Percentiles rank a stretch among this genome's conserved stretches.
Conservation (phyloP, 2,329 filamentous ascomycete genomes). For the Lithohypha guttulata region DNA sequence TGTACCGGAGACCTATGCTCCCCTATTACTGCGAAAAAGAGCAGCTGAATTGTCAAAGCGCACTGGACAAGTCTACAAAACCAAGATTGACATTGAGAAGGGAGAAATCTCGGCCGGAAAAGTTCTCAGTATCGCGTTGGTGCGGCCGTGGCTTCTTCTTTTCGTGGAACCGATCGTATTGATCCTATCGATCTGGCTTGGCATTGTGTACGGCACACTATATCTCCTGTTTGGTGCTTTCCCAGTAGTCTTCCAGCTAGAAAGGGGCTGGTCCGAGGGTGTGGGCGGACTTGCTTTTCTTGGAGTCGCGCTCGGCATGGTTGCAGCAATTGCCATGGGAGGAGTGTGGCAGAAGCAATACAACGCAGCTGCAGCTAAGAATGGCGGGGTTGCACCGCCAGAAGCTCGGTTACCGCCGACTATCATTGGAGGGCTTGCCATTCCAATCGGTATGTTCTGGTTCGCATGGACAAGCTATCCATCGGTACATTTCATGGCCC, state of each 20-base stretch:
- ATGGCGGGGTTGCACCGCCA: slow-evolving; percentile 49
- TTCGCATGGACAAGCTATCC: slow-evolving; percentile 60
- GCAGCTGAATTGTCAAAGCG: slow-evolving; percentile 41
- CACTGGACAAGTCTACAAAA: slow-evolving; percentile 48
- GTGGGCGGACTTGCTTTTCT: slow-evolving; percentile 56
- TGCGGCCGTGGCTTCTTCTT: slow-evolving; percentile 57
- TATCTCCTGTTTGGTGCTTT: slow-evolving; percentile 52
- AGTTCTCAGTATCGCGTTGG: slow-evolving; percentile 47
- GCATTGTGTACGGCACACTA: slow-evolving; percentile 43
- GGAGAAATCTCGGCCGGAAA: slow-evolving; percentile 34
- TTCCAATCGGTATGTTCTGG: slow-evolving; percentile 60
- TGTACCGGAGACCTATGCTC: slow-evolving; percentile 52
- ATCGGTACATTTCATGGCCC: slow-evolving; percentile 45
- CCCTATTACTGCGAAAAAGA: slow-evolving; percentile 43
- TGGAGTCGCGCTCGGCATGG: slow-evolving; percentile 58
- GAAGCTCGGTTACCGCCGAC: slow-evolving; percentile 55
- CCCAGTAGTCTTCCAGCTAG: slow-evolving; percentile 54
- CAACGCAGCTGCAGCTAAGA: slow-evolving; percentile 31
- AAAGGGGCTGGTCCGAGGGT: slow-evolving; percentile 49
- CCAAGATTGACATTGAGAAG: slow-evolving; percentile 39
- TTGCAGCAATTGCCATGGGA: slow-evolving; percentile 46
- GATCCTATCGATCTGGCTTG: slow-evolving; percentile 48
- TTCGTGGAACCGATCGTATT: slow-evolving; percentile 61
- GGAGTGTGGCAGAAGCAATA: slow-evolving; percentile 48
- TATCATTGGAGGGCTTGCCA: slow-evolving; percentile 50